Conservation (phyloP, 2,329 filamentous ascomycete genomes). For the Penicillium occitanis region DNA sequence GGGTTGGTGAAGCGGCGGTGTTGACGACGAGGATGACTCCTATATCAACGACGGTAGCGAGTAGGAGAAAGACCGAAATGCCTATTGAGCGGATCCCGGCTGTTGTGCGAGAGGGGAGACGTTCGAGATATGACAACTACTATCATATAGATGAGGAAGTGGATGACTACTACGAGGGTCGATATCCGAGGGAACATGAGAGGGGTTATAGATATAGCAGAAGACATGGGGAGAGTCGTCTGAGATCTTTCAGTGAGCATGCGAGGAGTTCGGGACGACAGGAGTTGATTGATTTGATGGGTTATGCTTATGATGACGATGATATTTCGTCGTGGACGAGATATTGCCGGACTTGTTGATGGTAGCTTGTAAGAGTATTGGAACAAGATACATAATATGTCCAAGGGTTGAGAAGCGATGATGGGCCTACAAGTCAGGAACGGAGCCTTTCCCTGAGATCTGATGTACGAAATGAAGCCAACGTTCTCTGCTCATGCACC, state of each 20-base stretch:
- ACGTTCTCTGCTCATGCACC: neutral
- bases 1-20: constrained; percentile 5
- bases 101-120: constrained; percentile 1
- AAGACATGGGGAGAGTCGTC: constrained; percentile 8
- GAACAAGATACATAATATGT: neutral
- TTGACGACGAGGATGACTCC: neutral
- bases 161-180: neutral
- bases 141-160: neutral
- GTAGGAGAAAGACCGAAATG: neutral
- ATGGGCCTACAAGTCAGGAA: neutral
- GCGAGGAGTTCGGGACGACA: constrained; percentile 11
- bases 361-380: neutral
- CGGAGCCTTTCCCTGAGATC: neutral
- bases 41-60: neutral
- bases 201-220: constrained; percentile 12
- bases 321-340: constrained; percentile 8
- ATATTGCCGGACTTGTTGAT: constrained; percentile 10
- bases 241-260: constrained; percentile 18
- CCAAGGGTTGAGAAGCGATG: neutral
- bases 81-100: constrained; percentile 15
- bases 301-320: constrained; percentile 14
- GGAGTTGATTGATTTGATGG: constrained; percentile 16
- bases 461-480: neutral
- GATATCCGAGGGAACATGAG: neutral
- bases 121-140: constrained; percentile 11